phyloP scores from a whole-genome alignment of 345 rosid species.

The Carallia brachiata region DNA sequence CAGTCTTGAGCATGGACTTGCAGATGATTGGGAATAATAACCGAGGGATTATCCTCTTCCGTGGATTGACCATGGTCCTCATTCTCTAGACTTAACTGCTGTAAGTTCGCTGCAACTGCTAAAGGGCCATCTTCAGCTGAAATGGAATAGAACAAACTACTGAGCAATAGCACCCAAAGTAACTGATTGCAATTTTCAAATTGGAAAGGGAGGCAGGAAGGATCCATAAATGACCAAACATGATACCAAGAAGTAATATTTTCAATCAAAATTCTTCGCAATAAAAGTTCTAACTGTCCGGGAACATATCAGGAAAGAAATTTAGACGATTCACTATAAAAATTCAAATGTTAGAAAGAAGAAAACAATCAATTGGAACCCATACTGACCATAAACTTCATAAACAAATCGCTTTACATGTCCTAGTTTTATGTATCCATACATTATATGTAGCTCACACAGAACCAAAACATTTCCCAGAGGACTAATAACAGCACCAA shows the following conservation, averaged over 20 bases:
- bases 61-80: constrained; percentile 45
- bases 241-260: too few species aligned
- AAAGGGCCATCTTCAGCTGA: constrained; percentile 64
- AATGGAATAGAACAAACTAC: constrained; percentile 16
- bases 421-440: neutral
- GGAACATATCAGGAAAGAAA: too few species aligned
- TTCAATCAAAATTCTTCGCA: too few species aligned
- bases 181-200: neutral
- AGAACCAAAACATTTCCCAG: neutral
- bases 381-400: neutral
- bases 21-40: constrained; percentile 90
- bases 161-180: neutral
- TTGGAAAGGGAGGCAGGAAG: too few species aligned
- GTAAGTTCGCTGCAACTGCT: constrained; percentile 51
- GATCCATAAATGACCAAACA: too few species aligned
- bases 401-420: neutral
- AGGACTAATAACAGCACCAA: neutral
- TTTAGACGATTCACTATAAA: neutral
- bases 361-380: neutral
- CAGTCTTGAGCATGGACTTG: constrained; percentile 79
- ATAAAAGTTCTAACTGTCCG: too few species aligned
- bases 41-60: constrained; percentile 73
- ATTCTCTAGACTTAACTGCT: constrained; percentile 52
- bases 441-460: neutral
- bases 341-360: neutral